Conservation (phyloP, 768 basidiomycete species). For the Trametes sanguinea region DNA sequence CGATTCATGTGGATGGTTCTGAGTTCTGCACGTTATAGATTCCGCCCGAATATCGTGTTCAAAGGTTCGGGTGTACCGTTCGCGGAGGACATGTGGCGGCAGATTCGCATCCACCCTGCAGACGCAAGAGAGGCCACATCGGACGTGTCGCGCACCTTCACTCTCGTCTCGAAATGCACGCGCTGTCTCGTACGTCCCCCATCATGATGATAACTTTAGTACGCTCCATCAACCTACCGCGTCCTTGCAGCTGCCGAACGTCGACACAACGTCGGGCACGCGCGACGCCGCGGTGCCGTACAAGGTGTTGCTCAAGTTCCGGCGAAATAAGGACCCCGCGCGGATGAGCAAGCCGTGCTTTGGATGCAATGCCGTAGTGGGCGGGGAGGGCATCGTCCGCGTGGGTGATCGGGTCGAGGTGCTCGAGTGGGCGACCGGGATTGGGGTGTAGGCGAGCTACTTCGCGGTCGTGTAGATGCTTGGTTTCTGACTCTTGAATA, state of each 20-base stretch:
- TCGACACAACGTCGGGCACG: constrained; percentile 62
- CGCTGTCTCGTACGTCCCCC: constrained; percentile 66
- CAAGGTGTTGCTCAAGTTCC: constrained; percentile 75
- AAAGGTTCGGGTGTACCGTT: constrained; percentile 65
- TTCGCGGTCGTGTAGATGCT: no score
- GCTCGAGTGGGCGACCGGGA: constrained; percentile 27
- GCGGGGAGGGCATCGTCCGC: constrained; percentile 49
- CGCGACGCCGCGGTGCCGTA: constrained; percentile 74
- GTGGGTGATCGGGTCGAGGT: constrained; percentile 61
- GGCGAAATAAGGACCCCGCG: constrained; percentile 56
- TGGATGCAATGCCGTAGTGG: constrained; percentile 64
- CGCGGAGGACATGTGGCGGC: constrained; percentile 70
- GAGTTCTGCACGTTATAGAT: constrained; percentile 45
- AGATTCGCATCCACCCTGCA: constrained; percentile 49
- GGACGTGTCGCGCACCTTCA: constrained; percentile 38
- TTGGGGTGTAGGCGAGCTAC: constrained; percentile 16
- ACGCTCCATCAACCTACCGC: neutral
- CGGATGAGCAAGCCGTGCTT: constrained; percentile 58
- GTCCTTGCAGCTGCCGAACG: constrained; percentile 65
- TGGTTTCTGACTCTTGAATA: no score
- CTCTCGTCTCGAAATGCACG: constrained; percentile 66
- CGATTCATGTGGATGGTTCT: neutral
- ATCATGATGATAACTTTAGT: neutral
- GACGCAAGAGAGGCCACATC: neutral
- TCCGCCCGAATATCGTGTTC: constrained; percentile 76